Base-by-base conservation (phyloP, 176 grass and related monocot species). In the Carex myosuroides region DNA sequence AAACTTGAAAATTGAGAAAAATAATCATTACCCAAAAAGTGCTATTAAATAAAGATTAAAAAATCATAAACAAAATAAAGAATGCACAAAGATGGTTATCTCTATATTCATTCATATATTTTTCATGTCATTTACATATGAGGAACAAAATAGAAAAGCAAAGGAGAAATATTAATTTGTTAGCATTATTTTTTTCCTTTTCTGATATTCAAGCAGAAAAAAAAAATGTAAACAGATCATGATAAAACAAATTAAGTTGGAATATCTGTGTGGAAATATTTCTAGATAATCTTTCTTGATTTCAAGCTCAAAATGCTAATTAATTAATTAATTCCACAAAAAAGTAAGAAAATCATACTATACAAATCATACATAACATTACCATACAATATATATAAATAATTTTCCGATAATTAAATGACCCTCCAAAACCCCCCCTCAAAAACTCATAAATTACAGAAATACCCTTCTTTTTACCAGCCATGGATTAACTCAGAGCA, bases 401-500 rank as follows among this genome's bases (percentile, higher is more conserved):
- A 64, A 66, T 35, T 66, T 66, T 1, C 12, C 6, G 29, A 66
- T 17, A 42, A 70, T 20, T 44, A 70, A 29, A 52, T 29, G 8
- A 30, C 11, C 41, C 12, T 20, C 46, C 61, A 83, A 83, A 67
- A 1, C 14, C 33, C 62, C 79, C 54, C 46, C 6, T 48, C 42
- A 78, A 55, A 78, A 78, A 17, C n/a, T 26, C 13, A 62, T 60
- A 62, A 81, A 63, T 81, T 62, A 81, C 57, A 33, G 14, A 41
- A 63, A 63, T 63, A 32, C 44, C 59, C 14, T 65, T 44, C 1
- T 26, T 61, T 61, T 83, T 89, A 97, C 88, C 90, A 90, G 70
- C 86, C 86, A 70, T 97, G 92, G 84, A 94, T 85, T 64, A 97
- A 85, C 72, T 92, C 86, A 50, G 91, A 90, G 90, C 94, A 97